Conservation (phyloP, 805 yeast genomes). For the Starmerella powellii region DNA sequence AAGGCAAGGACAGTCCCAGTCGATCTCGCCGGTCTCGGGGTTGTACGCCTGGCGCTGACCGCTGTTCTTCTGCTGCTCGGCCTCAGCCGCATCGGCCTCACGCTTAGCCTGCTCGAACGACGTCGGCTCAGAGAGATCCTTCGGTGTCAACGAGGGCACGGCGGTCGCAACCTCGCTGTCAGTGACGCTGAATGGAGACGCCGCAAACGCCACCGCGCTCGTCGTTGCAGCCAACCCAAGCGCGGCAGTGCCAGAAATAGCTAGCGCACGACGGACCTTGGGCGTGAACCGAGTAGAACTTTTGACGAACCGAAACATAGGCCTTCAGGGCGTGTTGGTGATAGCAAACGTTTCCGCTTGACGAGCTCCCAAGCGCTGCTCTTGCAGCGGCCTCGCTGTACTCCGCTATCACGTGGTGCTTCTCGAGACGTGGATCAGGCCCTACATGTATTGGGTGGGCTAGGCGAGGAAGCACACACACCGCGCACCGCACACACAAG, state of each 20-base stretch:
- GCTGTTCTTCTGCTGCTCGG: not conserved
- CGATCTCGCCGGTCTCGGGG: conserved; percentile 96
- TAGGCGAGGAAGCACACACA: too few relatives aligned
- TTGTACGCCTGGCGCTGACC: conserved; percentile 41
- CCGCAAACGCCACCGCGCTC: conserved; percentile 8
- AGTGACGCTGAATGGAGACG: conserved; percentile 1
- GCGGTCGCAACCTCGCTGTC: conserved; percentile 2
- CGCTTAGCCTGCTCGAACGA: not conserved
- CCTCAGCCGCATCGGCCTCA: conserved; percentile 2
- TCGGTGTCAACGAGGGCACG: conserved; percentile 8
- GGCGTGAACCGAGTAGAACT: not conserved
- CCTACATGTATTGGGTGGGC: too few relatives aligned
- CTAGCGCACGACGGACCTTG: not conserved
- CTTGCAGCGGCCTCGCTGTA: too few relatives aligned
- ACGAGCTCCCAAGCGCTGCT: too few relatives aligned
- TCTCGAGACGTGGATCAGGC: too few relatives aligned
- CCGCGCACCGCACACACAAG: too few relatives aligned
- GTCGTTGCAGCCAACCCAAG: conserved; percentile 7
- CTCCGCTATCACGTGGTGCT: too few relatives aligned
- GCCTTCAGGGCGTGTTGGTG: too few relatives aligned
- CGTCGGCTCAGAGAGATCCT: not conserved
- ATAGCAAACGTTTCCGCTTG: too few relatives aligned
- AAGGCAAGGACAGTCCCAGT: conserved; percentile 99
- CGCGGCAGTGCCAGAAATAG: not conserved
- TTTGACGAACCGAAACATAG: conserved; percentile 1